Conservation (phyloP, 257 asterid genomes). For the Fraxinus cuspidata region DNA sequence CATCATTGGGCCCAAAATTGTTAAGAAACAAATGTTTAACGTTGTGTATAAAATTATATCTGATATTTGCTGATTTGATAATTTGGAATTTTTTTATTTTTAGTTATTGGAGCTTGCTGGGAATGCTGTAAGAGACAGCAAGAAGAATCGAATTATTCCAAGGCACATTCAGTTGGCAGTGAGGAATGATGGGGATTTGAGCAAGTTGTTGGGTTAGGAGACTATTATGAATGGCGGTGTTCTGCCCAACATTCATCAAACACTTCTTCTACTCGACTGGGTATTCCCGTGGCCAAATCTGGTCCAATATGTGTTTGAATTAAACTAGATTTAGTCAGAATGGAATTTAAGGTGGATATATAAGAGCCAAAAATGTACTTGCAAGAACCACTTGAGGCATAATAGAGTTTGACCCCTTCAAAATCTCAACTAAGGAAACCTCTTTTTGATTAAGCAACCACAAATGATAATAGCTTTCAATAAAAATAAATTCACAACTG, state of each 20-base stretch:
- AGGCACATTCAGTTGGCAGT: conserved; percentile 65
- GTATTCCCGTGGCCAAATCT: too few species aligned
- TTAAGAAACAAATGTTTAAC: too few species aligned
- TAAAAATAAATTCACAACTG: not conserved
- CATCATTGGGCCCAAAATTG: too few species aligned
- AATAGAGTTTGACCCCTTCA: conserved; percentile 73
- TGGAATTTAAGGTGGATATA: conserved; percentile 60
- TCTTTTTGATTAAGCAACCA: conserved; percentile 39
- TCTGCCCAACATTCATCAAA: conserved; percentile 47
- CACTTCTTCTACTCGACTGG: conserved; percentile 21
- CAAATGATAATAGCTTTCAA: not conserved
- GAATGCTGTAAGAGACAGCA: conserved; percentile 67
- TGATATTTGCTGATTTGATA: not conserved
- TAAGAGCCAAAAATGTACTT: conserved; percentile 84
- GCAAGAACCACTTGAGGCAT: conserved; percentile 92
- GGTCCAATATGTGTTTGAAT: too few species aligned
- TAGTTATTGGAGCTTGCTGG: conserved; percentile 73
- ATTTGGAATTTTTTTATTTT: not conserved
- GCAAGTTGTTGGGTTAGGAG: conserved; percentile 50
- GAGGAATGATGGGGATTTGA: conserved; percentile 58
- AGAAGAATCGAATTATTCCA: conserved; percentile 58
- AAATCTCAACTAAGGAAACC: conserved; percentile 43
- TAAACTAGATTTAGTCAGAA: too few species aligned
- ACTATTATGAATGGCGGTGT: conserved; percentile 66
- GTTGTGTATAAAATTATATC: not conserved